These are phyloP conservation scores for Plenodomus biglobosus DNA, from an alignment of 2,329 filamentous ascomycete genomes.

Conservation along the genomic window DNA sequence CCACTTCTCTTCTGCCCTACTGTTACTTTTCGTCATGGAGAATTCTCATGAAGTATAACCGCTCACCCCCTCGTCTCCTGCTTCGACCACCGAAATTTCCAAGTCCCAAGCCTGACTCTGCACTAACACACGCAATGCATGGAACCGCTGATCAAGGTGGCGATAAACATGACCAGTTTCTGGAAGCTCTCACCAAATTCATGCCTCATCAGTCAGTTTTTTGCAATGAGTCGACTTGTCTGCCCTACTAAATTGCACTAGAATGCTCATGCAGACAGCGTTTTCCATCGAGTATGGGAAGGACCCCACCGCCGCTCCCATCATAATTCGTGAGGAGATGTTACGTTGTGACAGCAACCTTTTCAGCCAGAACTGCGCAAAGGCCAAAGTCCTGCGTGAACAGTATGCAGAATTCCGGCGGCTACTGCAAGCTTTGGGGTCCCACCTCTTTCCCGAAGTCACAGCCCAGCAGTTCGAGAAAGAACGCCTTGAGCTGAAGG, in stretches of 20 bases:
- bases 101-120: too few species aligned
- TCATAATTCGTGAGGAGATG: slow-evolving; percentile 12
- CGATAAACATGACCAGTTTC: background rate
- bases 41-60: too few species aligned
- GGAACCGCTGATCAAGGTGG: background rate
- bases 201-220: background rate
- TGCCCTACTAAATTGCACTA: background rate
- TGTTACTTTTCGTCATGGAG: too few species aligned
- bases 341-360: slow-evolving; percentile 16
- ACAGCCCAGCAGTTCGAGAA: slow-evolving; percentile 2
- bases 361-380: background rate
- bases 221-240: background rate
- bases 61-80: too few species aligned
- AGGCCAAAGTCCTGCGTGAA: slow-evolving; percentile 1
- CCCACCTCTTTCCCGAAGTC: background rate
- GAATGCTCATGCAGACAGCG: background rate
- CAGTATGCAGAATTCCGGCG: slow-evolving; percentile 3
- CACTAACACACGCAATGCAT: background rate
- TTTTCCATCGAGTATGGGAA: background rate
- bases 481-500: background rate
- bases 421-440: background rate
- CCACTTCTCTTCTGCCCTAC: too few species aligned
- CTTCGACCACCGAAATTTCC: too few species aligned
- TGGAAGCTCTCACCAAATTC: background rate
- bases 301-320: background rate